Evolutionary conservation across 768 basidiomycete species (phyloP).

Genomic region (Chalciporus pseudorubinellus): DNA sequence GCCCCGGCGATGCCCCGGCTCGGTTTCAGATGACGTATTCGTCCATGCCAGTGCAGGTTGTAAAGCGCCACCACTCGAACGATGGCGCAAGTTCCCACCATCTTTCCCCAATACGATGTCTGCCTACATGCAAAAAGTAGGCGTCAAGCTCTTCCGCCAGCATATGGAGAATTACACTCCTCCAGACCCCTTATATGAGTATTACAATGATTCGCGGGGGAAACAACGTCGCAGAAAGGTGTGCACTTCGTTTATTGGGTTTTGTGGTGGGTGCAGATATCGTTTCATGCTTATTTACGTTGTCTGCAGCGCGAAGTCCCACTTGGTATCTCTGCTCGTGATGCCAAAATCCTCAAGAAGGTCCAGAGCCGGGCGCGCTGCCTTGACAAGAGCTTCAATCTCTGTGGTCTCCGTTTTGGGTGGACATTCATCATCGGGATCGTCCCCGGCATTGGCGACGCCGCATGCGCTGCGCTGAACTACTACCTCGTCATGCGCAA

Average conservation of each 20-base stretch:
- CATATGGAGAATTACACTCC: conserved; percentile 69
- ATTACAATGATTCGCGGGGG: conserved; percentile 27
- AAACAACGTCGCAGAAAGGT: conserved; percentile 33
- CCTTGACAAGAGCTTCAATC: conserved; percentile 81
- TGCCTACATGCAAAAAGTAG: conserved; percentile 41
- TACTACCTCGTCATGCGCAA: conserved; percentile 77
- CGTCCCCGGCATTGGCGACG: conserved; percentile 68
- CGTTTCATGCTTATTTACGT: conserved; percentile 34
- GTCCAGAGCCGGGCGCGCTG: conserved; percentile 78
- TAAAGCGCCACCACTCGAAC: neutral
- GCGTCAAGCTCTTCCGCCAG: conserved; percentile 57
- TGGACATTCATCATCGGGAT: conserved; percentile 83
- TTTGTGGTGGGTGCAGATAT: neutral
- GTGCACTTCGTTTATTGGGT: conserved; percentile 23
- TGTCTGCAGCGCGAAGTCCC: conserved; percentile 63
- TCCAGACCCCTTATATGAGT: conserved; percentile 68
- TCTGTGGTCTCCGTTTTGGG: conserved; percentile 82
- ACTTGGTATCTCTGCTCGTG: conserved; percentile 72
- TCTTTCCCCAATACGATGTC: conserved; percentile 16
- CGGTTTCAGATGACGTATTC: conserved; percentile 13
- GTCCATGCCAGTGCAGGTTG: neutral
- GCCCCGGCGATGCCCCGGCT: too few species aligned
- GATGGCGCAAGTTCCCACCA: neutral
- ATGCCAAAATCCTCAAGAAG: conserved; percentile 69
- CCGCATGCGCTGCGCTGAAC: conserved; percentile 60